These are phyloP conservation scores for Sporopachydermia cereana DNA, from an alignment of 1,139 yeast genomes.

Conservation along the genomic window DNA sequence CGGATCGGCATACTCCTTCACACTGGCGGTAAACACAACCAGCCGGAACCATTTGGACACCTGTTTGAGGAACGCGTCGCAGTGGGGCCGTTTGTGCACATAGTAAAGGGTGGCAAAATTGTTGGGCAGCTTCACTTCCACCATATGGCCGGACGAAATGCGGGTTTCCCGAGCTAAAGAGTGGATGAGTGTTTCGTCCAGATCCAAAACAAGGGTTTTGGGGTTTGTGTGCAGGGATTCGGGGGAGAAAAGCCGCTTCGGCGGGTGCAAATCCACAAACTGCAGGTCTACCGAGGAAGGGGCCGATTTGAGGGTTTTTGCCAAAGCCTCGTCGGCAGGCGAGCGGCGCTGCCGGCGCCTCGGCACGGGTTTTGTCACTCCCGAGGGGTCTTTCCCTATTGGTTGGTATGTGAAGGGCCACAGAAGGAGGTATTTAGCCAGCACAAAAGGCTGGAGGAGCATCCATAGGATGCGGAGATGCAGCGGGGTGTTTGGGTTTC, in stretches of 20 bases:
- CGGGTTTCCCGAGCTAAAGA: constrained; percentile 62
- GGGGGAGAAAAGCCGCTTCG: constrained; percentile 32
- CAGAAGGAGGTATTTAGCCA: not conserved
- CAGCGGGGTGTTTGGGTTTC: no score
- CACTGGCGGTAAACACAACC: constrained; percentile 88
- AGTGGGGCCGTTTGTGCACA: constrained; percentile 85
- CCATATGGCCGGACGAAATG: constrained; percentile 54
- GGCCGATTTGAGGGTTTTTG: constrained; percentile 52
- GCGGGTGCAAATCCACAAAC: constrained; percentile 32
- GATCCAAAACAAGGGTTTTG: constrained; percentile 64
- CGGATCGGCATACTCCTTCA: constrained; percentile 93
- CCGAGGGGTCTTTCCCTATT: not conserved
- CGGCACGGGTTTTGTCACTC: no score
- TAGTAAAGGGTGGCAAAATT: constrained; percentile 67
- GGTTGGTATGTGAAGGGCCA: constrained; percentile 4
- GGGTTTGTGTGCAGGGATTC: not conserved
- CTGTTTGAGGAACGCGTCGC: constrained; percentile 70
- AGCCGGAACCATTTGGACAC: constrained; percentile 83
- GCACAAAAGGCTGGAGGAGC: not conserved
- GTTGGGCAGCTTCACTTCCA: constrained; percentile 65
- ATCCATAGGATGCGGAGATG: not conserved
- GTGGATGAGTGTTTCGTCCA: constrained; percentile 91
- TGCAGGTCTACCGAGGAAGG: constrained; percentile 27
- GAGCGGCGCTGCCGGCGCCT: not conserved
- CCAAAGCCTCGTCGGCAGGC: constrained; percentile 16